These are phyloP conservation scores for Flueggea neowawraea DNA, from an alignment of 441 rosid species.

Conservation along the genomic window DNA sequence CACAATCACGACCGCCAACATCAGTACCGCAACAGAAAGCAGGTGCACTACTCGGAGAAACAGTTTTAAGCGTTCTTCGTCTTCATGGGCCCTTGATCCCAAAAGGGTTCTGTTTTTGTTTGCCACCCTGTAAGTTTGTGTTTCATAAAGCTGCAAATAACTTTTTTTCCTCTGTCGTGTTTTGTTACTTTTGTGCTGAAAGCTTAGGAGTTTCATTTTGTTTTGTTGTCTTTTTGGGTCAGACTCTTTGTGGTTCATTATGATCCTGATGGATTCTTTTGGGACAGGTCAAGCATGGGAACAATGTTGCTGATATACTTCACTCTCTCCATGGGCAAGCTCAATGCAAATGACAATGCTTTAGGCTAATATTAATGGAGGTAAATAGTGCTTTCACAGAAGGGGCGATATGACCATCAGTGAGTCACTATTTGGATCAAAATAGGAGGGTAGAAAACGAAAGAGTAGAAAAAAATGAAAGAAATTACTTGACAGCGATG, in stretches of 20 bases:
- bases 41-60: slow-evolving; percentile 50
- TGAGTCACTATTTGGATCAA: no score
- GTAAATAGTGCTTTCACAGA: background rate
- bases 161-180: background rate
- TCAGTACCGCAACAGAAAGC: slow-evolving; percentile 38
- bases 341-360: slow-evolving; percentile 9
- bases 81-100: slow-evolving; percentile 70
- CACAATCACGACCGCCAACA: slow-evolving; percentile 47
- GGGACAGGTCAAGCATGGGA: slow-evolving; percentile 86
- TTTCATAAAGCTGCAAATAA: background rate
- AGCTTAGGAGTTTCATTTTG: background rate
- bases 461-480: no score
- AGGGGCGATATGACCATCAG: no score
- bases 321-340: slow-evolving; percentile 62
- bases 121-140: slow-evolving; percentile 75
- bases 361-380: background rate
- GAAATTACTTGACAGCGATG: no score
- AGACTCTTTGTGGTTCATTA: background rate
- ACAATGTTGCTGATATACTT: slow-evolving; percentile 84
- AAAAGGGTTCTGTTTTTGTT: slow-evolving; percentile 82
- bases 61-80: slow-evolving; percentile 55
- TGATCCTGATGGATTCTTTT: background rate
- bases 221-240: background rate
- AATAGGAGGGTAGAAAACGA: no score
- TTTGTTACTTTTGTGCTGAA: background rate